Base-by-base conservation (phyloP, 768 basidiomycete genomes). In the Termitomyces sp. region DNA sequence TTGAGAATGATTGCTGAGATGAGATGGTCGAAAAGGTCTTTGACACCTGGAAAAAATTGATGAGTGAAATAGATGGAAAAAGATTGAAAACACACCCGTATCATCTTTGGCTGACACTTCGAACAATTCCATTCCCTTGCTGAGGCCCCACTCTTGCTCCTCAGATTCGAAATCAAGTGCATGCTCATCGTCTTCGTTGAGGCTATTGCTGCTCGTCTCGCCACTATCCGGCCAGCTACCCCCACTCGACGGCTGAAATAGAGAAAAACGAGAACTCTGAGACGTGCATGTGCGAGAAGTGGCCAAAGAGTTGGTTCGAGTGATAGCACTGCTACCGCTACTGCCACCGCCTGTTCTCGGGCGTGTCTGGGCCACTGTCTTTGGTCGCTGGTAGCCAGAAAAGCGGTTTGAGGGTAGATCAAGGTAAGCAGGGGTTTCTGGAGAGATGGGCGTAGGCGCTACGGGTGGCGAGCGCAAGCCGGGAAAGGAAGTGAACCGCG, bases 21-120 rank as follows among this genome's bases (percentile, higher is more conserved):
- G 62, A 97, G 79, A 60, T 85, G 79, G 62, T 86, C 81, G 64
- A 97, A 96, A 41, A 96, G 78, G 49, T 79, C 73, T 68, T 87
- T 80, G 58, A 97, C 88, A 54, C 94, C 94, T 94, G 55, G 19
- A 56, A 35, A 35, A 37, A 5, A 15, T 28, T 17, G 38, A 19
- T 28, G 48, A 50, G 41, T 50, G 31, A 50, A 35, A 35, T 11
- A 35, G 11, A 1, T 5, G 3, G 43, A 64, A 28, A 61, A 55
- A 55, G 59, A 49, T 50, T 45, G 58, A 52, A 42, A 51, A 74
- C 83, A 60, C 59, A 94, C 93, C 94, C 33, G 73, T 66, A 66
- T 91, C 88, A 64, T 94, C 92, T 71, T 94, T 94, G 53, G 94
- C 89, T 44, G 91, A 94, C 19, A 96, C 91, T 67, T 96, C 91